Percentiles rank a stretch among this genome's conserved stretches.
Evolutionary conservation across 2,329 filamentous ascomycete genomes (phyloP).

Genomic region (Colletotrichum sp.): DNA sequence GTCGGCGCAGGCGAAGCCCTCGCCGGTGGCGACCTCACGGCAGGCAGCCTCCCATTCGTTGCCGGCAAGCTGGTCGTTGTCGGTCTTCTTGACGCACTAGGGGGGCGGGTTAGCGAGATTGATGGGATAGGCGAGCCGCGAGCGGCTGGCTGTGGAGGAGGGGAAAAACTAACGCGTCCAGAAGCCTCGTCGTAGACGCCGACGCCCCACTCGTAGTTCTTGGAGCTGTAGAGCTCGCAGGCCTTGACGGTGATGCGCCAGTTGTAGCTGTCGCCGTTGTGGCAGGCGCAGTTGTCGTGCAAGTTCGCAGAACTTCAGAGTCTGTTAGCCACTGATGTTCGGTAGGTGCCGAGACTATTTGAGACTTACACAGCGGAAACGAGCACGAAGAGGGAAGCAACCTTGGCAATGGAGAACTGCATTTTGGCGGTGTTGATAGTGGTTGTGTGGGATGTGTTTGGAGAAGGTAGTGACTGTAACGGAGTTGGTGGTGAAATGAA

Average conservation of each 20-base stretch:
- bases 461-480: constrained; percentile 9
- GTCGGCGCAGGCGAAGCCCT: constrained; percentile 23
- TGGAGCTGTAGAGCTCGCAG: constrained; percentile 19
- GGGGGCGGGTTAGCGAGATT: neutral
- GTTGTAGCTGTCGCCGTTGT: constrained; percentile 28
- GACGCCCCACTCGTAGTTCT: constrained; percentile 15
- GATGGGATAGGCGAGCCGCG: neutral
- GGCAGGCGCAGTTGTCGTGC: constrained; percentile 25
- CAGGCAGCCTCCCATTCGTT: constrained; percentile 24
- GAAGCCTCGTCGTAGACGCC: constrained; percentile 18
- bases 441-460: neutral
- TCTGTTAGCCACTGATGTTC: neutral
- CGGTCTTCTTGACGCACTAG: constrained; percentile 15
- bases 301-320: constrained; percentile 23
- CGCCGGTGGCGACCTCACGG: constrained; percentile 18
- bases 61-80: constrained; percentile 18
- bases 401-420: constrained; percentile 16
- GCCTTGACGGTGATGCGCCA: constrained; percentile 26
- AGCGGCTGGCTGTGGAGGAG: neutral
- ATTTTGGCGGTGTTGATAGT: constrained; percentile 7
- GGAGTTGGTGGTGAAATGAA: neutral
- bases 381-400: constrained; percentile 8
- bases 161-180: constrained; percentile 13
- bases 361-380: constrained; percentile 2
- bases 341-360: fast-evolving